phyloP scores from a whole-genome alignment of 1,284 basidiomycete genomes.

The Sparassis latifolia region DNA sequence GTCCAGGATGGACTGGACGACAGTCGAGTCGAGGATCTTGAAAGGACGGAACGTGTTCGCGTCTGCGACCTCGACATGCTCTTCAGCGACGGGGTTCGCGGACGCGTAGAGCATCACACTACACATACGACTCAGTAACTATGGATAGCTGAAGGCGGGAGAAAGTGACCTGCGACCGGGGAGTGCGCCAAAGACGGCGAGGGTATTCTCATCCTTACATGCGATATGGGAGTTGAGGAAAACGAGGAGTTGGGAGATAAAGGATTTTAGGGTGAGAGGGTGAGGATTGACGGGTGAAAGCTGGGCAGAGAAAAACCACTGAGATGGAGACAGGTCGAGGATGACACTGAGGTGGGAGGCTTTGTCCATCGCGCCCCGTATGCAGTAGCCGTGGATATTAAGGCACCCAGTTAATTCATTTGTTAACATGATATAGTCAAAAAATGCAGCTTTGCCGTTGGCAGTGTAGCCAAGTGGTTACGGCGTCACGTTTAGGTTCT shows the following conservation, averaged over 20 bases:
- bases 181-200: constrained; percentile 88
- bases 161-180: constrained; percentile 65
- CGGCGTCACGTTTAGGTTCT: constrained; percentile 53
- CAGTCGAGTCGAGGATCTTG: constrained; percentile 60
- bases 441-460: constrained; percentile 7
- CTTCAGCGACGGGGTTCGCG: constrained; percentile 32
- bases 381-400: background rate
- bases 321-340: constrained; percentile 75
- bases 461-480: constrained; percentile 60
- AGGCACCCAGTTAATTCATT: too few relatives aligned
- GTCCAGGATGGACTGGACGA: constrained; percentile 56
- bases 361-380: constrained; percentile 33
- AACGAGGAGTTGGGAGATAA: constrained; percentile 78
- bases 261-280: constrained; percentile 56
- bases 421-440: too few relatives aligned
- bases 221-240: constrained; percentile 94
- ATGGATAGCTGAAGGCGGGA: background rate
- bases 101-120: constrained; percentile 76
- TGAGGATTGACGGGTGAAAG: constrained; percentile 30
- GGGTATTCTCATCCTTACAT: constrained; percentile 83
- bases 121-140: background rate
- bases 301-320: constrained; percentile 68
- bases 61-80: constrained; percentile 43
- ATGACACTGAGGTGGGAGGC: constrained; percentile 76
- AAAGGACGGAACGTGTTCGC: constrained; percentile 84